Evolutionary conservation across 208 protist species (phyloP).

Genomic region (Angomonas ambiguus): DNA sequence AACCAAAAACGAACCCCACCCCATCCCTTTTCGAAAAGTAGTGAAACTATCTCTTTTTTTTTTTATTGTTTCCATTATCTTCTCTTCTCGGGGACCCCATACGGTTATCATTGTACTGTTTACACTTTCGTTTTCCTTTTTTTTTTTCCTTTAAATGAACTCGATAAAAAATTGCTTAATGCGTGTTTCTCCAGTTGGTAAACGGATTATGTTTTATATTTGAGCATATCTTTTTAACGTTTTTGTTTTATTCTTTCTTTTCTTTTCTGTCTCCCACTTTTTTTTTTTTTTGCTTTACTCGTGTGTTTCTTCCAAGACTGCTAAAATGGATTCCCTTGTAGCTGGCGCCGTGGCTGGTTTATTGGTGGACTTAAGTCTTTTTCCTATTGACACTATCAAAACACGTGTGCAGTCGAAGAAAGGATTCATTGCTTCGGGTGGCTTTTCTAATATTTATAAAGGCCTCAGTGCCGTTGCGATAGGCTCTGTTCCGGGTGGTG

Average conservation of each 20-base stretch:
- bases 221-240: no score
- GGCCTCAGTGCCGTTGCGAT: conserved; percentile 81
- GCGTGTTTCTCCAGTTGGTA: no score
- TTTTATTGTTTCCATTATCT: conserved; percentile 11
- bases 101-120: conserved; percentile 8
- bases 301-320: no score
- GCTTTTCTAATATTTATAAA: conserved; percentile 81
- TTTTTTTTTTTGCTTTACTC: conserved; percentile 13
- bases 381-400: conserved; percentile 93
- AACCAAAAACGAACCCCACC: no score
- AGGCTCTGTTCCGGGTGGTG: conserved; percentile 85
- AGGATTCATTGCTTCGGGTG: conserved; percentile 77
- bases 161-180: no score
- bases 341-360: conserved; percentile 84
- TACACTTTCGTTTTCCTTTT: conserved; percentile 8
- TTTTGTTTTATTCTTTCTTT: conserved; percentile 3
- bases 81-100: no score
- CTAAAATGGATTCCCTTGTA: conserved; percentile 66
- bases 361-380: conserved; percentile 85
- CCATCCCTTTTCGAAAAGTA: neutral
- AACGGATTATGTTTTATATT: no score
- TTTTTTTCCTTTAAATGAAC: neutral
- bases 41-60: conserved; percentile 2
- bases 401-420: conserved; percentile 82
- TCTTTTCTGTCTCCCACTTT: neutral